Conservation (phyloP, 805 yeast genomes). For the Myxozyma lipomycoides region DNA sequence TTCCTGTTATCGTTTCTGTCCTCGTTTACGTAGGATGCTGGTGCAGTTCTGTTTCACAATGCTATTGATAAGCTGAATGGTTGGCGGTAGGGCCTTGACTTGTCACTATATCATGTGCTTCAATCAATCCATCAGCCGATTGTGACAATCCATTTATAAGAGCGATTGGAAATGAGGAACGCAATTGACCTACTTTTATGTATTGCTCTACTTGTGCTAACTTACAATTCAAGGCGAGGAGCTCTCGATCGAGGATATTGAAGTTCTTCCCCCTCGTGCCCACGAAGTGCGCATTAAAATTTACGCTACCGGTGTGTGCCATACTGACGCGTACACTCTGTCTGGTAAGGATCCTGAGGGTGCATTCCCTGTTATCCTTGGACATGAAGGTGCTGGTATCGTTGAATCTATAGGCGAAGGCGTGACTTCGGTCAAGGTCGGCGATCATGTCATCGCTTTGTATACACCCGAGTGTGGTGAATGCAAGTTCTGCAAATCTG, state of each 20-base stretch:
- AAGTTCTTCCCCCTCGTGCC: slow-evolving; percentile 90
- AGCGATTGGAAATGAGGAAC: too few species aligned
- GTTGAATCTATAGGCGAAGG: slow-evolving; percentile 95
- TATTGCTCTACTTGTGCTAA: neutral
- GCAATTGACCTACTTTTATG: too few species aligned
- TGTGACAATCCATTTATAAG: too few species aligned
- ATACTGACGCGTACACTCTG: slow-evolving; percentile 95
- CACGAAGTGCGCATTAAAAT: slow-evolving; percentile 95
- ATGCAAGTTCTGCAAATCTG: slow-evolving; percentile 91
- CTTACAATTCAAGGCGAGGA: slow-evolving; percentile 40
- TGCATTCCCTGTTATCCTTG: slow-evolving; percentile 83
- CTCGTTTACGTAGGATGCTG: too few species aligned
- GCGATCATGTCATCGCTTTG: slow-evolving; percentile 89
- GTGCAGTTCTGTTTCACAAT: too few species aligned
- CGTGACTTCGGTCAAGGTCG: slow-evolving; percentile 82
- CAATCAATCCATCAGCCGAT: too few species aligned
- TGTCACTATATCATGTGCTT: too few species aligned
- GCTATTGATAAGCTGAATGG: too few species aligned
- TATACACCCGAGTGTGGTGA: slow-evolving; percentile 96
- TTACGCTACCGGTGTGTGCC: slow-evolving; percentile 90
- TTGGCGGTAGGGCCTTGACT: too few species aligned
- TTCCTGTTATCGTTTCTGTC: neutral
- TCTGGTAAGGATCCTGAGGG: slow-evolving; percentile 97
- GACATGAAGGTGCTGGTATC: slow-evolving; percentile 98
- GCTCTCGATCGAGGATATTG: slow-evolving; percentile 76